A percentile compares a stretch with the other conserved stretches of the same genome.
Conservation (phyloP, 225 moss, liverwort and hornwort species). For the Marchantia paleacea region DNA sequence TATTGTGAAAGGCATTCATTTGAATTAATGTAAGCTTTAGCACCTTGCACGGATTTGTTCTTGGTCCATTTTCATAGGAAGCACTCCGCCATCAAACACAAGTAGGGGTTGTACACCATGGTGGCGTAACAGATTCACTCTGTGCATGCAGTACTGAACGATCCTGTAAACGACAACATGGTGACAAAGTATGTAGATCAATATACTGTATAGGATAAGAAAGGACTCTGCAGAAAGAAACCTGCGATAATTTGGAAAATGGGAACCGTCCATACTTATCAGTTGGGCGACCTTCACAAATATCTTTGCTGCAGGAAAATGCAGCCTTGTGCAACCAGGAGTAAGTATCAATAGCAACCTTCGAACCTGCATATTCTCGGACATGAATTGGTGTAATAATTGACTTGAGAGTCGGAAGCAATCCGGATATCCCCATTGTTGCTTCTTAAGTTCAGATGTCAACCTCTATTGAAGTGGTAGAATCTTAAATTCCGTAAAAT, state of each 20-base stretch:
- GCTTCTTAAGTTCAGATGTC: not conserved
- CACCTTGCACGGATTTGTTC: conserved; percentile 88
- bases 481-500: not conserved
- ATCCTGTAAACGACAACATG: conserved; percentile 42
- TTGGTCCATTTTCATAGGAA: conserved; percentile 93
- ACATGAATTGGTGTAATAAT: conserved; percentile 74
- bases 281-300: conserved; percentile 72
- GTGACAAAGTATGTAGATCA: not conserved
- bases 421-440: conserved; percentile 86
- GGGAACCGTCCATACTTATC: conserved; percentile 49
- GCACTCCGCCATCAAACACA: conserved; percentile 86
- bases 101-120: conserved; percentile 77
- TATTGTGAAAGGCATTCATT: not conserved
- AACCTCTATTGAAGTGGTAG: not conserved
- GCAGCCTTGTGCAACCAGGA: conserved; percentile 96
- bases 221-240: not conserved
- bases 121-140: conserved; percentile 85
- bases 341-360: conserved; percentile 86
- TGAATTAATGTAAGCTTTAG: not conserved
- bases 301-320: conserved; percentile 77
- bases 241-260: not conserved
- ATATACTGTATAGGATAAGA: too few relatives aligned
- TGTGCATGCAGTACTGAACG: conserved; percentile 81
- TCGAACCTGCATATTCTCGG: conserved; percentile 67
- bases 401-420: conserved; percentile 77